Evolutionary conservation across 768 basidiomycete genomes (phyloP).

Genomic region (Gymnopilus junonius): DNA sequence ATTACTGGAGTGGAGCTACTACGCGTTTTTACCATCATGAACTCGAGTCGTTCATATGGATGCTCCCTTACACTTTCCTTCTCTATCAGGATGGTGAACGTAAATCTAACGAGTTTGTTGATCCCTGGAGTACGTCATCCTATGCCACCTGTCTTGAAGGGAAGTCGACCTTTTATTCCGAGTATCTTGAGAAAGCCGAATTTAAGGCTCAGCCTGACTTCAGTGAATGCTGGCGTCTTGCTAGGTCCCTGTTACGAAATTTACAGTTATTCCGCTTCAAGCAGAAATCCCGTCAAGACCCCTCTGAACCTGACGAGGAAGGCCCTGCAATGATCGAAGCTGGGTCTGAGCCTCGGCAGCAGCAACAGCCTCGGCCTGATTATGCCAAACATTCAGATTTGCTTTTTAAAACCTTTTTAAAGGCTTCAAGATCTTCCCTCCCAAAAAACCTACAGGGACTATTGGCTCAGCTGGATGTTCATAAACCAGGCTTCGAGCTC

Average conservation of each 20-base stretch:
- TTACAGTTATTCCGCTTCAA: too few relatives aligned
- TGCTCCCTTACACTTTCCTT: slow-evolving; percentile 23
- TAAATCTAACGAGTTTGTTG: not conserved
- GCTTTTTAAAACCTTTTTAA: not conserved
- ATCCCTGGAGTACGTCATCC: not conserved
- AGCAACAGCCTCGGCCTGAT: too few relatives aligned
- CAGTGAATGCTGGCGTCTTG: not conserved
- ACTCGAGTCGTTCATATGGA: slow-evolving; percentile 37
- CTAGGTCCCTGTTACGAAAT: not conserved
- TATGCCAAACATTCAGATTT: not conserved
- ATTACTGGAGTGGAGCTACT: slow-evolving; percentile 16
- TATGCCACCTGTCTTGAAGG: not conserved
- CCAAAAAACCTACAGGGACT: not conserved
- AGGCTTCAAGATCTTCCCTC: not conserved
- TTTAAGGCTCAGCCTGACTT: not conserved
- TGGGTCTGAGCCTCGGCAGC: too few relatives aligned
- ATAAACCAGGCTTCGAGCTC: not conserved
- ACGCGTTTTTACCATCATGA: slow-evolving; percentile 33
- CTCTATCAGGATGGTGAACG: not conserved
- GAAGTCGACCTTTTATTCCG: not conserved
- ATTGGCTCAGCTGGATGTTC: not conserved
- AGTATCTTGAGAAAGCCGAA: not conserved
- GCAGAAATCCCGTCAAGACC: too few relatives aligned
- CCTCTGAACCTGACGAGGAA: too few relatives aligned
- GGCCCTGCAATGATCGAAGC: too few relatives aligned